These are phyloP conservation scores for Trichophyton mentagrophytes DNA, from an alignment of 2,329 filamentous ascomycete species.

Conservation along the genomic window DNA sequence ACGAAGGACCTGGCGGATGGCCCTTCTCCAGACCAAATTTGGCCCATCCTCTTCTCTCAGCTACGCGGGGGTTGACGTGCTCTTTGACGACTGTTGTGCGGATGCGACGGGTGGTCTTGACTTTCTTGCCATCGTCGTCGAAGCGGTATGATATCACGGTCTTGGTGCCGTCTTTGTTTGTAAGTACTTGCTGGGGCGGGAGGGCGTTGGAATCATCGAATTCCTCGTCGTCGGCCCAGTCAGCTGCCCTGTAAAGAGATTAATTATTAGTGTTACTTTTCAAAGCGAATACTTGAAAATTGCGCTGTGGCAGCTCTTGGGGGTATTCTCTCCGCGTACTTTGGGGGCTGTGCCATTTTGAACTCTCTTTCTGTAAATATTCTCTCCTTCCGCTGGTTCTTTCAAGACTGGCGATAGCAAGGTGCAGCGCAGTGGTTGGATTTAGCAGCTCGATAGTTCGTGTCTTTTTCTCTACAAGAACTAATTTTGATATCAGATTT, in stretches of 20 bases:
- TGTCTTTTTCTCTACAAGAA: neutral
- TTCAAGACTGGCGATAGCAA: neutral
- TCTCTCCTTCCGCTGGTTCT: neutral
- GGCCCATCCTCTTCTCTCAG: constrained; percentile 79
- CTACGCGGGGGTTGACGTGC: constrained; percentile 90
- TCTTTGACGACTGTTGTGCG: constrained; percentile 84
- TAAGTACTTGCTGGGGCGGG: constrained; percentile 74
- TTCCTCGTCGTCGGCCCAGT: constrained; percentile 88
- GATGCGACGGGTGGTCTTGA: constrained; percentile 94
- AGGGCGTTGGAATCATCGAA: constrained; percentile 78
- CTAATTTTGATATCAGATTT: constrained; percentile 4
- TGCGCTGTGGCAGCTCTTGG: neutral
- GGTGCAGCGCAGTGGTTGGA: neutral
- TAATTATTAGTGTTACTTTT: neutral
- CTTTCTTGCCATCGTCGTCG: constrained; percentile 88
- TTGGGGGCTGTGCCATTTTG: constrained; percentile 1
- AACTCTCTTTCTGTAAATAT: neutral
- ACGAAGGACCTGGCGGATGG: constrained; percentile 66
- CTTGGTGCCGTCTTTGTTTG: constrained; percentile 97
- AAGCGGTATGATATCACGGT: constrained; percentile 81
- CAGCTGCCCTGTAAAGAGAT: constrained; percentile 24
- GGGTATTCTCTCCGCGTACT: neutral
- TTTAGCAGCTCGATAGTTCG: neutral
- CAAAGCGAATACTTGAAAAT: too few species aligned
- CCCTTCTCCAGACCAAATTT: constrained; percentile 90